Conservation (phyloP, 257 asterid species). For the Capsicum chinense region DNA sequence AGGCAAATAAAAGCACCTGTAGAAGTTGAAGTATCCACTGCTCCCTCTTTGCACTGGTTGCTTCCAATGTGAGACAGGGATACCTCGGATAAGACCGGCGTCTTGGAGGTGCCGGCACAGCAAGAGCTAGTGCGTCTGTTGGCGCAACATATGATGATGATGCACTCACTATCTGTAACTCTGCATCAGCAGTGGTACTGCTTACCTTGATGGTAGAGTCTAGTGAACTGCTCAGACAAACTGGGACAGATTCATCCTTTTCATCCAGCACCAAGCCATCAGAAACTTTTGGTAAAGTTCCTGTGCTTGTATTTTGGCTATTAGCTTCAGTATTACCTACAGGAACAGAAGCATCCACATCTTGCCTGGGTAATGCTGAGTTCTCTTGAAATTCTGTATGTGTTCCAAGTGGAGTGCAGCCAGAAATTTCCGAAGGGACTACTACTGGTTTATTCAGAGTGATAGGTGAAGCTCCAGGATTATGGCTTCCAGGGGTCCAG, state of each 20-base stretch:
- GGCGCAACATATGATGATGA: constrained; percentile 36
- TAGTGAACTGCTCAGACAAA: constrained; percentile 44
- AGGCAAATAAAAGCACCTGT: constrained; percentile 62
- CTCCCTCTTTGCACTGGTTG: constrained; percentile 70
- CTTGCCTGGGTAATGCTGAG: constrained; percentile 46
- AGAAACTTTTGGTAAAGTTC: constrained; percentile 46
- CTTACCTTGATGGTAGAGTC: constrained; percentile 44
- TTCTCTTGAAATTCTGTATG: constrained; percentile 41
- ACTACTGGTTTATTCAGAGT: constrained; percentile 39
- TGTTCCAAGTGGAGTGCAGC: constrained; percentile 42
- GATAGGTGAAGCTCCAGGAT: constrained; percentile 48
- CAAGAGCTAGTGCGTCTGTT: constrained; percentile 43
- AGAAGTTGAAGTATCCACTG: constrained; percentile 76
- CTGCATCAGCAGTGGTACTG: constrained; percentile 45
- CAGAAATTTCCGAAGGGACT: constrained; percentile 39
- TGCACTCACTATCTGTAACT: constrained; percentile 43
- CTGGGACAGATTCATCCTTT: constrained; percentile 43
- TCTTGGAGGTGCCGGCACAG: constrained; percentile 50
- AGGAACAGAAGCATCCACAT: constrained; percentile 47
- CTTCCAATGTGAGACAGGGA: constrained; percentile 62
- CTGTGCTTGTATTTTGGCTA: constrained; percentile 40
- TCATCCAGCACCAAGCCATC: constrained; percentile 42
- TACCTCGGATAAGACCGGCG: constrained; percentile 54
- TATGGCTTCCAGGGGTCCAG: constrained; percentile 75
- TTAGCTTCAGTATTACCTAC: constrained; percentile 39